A percentile compares a stretch with the other conserved stretches of the same genome.
Evolutionary conservation across 1,284 basidiomycete species (phyloP).

Genomic region (Porogramme epimiltina): DNA sequence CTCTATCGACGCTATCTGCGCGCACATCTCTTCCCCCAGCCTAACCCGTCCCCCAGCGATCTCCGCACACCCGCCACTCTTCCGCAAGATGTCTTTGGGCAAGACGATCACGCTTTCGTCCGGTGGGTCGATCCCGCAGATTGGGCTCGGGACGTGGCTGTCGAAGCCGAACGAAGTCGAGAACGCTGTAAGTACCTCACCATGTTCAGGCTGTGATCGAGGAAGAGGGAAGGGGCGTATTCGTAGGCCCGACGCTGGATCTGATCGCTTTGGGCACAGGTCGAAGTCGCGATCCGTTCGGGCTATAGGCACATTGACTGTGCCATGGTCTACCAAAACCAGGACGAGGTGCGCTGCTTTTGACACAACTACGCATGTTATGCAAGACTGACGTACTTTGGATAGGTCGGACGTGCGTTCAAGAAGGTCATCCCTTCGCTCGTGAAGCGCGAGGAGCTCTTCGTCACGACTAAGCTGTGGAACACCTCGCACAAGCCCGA

Average conservation of each 20-base stretch:
- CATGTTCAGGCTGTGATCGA: not conserved
- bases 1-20: conserved; percentile 6
- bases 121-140: conserved; percentile 60
- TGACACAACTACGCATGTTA: not conserved
- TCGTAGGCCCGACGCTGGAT: not conserved
- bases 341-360: conserved; percentile 57
- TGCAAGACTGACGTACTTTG: not conserved
- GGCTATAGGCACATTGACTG: conserved; percentile 85
- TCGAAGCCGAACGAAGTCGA: conserved; percentile 79
- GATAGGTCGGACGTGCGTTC: conserved; percentile 62
- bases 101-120: conserved; percentile 56
- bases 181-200: conserved; percentile 54
- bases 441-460: conserved; percentile 81
- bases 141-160: conserved; percentile 86
- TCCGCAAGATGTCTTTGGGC: conserved; percentile 56
- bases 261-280: conserved; percentile 40
- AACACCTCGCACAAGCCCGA: conserved; percentile 67
- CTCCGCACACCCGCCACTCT: not conserved
- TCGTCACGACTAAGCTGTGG: conserved; percentile 86
- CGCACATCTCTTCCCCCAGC: conserved; percentile 9
- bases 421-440: conserved; percentile 81
- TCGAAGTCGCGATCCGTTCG: conserved; percentile 69
- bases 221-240: not conserved
- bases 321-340: conserved; percentile 74
- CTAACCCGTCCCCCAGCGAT: not conserved